These are phyloP conservation scores for Arabidopsis thaliana DNA, from an alignment of 345 rosid genomes.

Conservation along the genomic window TAIR10.1 NC_003075.7:1772001-1772500, in stretches of 20 bases:
- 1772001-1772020: neutral
- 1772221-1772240: conserved; percentile 81
- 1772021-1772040: neutral
- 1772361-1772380: neutral
- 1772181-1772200: conserved; percentile 1
- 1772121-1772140: conserved; percentile 45
- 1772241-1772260: conserved; percentile 85
- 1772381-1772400: neutral
- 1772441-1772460: conserved; percentile 84
- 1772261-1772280: conserved; percentile 74
- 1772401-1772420: neutral
- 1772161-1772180: neutral
- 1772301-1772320: conserved; percentile 82
- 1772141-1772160: conserved; percentile 15
- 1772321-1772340: conserved; percentile 82
- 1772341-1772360: conserved; percentile 74
- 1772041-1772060: neutral
- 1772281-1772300: conserved; percentile 84
- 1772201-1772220: neutral
- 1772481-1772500: conserved; percentile 66
- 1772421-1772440: conserved; percentile 50
- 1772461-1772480: conserved; percentile 66
- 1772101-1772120: conserved; percentile 31
- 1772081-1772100: conserved; percentile 5
- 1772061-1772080: neutral